Conservation (phyloP, 2,329 filamentous ascomycete genomes). For the Ceratocystis lukuohia region DNA sequence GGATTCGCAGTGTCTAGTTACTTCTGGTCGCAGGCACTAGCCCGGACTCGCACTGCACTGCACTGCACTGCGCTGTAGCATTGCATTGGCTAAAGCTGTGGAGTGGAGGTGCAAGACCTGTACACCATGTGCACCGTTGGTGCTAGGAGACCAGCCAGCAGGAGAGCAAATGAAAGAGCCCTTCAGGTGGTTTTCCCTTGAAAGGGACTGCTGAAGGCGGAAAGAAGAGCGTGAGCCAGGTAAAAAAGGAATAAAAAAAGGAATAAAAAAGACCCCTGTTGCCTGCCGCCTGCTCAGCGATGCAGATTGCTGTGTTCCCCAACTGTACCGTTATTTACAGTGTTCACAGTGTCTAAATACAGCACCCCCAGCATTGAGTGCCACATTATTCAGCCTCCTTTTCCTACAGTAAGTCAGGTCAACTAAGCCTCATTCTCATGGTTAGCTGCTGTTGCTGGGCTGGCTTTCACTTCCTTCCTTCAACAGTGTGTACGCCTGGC, state of each 20-base stretch:
- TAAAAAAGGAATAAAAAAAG: background rate
- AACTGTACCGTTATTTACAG: background rate
- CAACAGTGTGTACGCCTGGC: background rate
- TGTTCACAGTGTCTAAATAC: constrained; percentile 1
- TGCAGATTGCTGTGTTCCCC: background rate
- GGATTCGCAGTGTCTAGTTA: background rate
- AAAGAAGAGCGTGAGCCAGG: background rate
- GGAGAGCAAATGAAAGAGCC: no score
- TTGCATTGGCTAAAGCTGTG: background rate
- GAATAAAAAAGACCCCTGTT: background rate
- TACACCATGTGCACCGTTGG: background rate
- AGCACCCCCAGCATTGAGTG: background rate
- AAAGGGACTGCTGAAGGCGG: background rate
- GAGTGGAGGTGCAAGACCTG: background rate
- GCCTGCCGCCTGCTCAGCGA: background rate
- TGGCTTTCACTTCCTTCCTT: background rate
- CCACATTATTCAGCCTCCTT: constrained; percentile 6
- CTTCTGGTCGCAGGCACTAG: background rate
- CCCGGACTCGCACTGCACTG: background rate
- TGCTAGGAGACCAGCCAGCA: background rate
- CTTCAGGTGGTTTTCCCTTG: background rate
- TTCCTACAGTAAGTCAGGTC: background rate
- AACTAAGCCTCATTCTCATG: background rate
- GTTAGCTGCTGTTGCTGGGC: background rate
- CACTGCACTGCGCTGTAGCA: background rate